Percentiles rank a stretch among this genome's conserved stretches.
Conservation (phyloP, 2,329 filamentous ascomycete genomes). For the Aspergillus proliferans region DNA sequence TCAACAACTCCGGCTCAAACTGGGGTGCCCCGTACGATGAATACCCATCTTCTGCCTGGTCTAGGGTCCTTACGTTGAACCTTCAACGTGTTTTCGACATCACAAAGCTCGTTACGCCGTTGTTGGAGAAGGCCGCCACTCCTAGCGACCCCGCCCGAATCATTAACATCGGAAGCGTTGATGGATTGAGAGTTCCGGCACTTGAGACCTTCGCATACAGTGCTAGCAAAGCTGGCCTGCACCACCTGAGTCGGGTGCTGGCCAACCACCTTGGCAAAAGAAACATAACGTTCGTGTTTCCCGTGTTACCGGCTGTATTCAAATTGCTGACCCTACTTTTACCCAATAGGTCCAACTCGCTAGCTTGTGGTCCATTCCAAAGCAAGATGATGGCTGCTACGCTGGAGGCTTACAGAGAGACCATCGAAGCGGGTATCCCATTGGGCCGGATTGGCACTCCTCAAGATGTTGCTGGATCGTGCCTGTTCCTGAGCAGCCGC, state of each 20-base stretch:
- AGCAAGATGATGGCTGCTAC: conserved; percentile 52
- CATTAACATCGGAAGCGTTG: conserved; percentile 51
- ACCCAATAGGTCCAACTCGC: conserved; percentile 51
- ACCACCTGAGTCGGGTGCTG: conserved; percentile 48
- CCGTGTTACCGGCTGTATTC: background rate
- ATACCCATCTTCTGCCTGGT: conserved; percentile 53
- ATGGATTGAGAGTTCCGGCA: conserved; percentile 49
- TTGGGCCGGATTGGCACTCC: conserved; percentile 61
- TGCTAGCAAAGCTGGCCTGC: conserved; percentile 48
- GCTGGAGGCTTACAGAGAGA: conserved; percentile 44
- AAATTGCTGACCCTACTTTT: conserved; percentile 18
- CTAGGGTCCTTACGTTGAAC: conserved; percentile 51
- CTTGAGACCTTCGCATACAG: conserved; percentile 50
- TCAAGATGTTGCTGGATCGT: conserved; percentile 65
- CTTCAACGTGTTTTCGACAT: conserved; percentile 49
- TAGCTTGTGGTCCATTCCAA: conserved; percentile 63
- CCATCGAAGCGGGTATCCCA: conserved; percentile 53
- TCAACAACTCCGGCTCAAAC: conserved; percentile 50
- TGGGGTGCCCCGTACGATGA: conserved; percentile 54
- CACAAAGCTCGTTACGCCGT: conserved; percentile 41
- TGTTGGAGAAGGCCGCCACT: conserved; percentile 43
- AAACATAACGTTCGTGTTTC: conserved; percentile 46
- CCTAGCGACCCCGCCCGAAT: conserved; percentile 41
- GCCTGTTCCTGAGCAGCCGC: conserved; percentile 61
- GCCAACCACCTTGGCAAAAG: conserved; percentile 47